phyloP scores from a whole-genome alignment of 768 basidiomycete species.

The Pleurotus djamor region DNA sequence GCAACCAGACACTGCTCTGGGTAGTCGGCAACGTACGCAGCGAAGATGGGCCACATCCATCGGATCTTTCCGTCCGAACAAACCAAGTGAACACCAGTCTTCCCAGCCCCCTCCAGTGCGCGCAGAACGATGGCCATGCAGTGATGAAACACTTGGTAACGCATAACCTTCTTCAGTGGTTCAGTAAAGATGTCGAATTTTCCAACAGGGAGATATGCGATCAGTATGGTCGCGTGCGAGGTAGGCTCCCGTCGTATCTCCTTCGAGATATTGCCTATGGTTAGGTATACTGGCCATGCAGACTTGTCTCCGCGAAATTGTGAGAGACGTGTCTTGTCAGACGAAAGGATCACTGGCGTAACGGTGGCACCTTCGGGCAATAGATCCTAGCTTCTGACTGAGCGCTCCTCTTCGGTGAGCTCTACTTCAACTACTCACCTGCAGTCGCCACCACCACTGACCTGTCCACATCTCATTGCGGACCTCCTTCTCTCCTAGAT shows the following conservation, averaged over 20 bases:
- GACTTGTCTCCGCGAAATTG: slow-evolving; percentile 22
- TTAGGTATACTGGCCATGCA: slow-evolving; percentile 46
- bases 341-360: slow-evolving; percentile 7
- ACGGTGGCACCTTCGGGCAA: slow-evolving; percentile 12
- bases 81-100: slow-evolving; percentile 17
- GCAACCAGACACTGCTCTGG: slow-evolving; percentile 38
- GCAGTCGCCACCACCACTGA: slow-evolving; percentile 18
- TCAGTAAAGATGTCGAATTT: slow-evolving; percentile 26
- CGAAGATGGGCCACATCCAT: slow-evolving; percentile 9
- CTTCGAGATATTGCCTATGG: slow-evolving; percentile 45
- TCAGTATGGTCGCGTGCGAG: slow-evolving; percentile 25
- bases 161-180: slow-evolving; percentile 11
- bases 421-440: slow-evolving; percentile 16
- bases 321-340: slow-evolving; percentile 14
- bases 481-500: slow-evolving; percentile 5
- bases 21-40: slow-evolving; percentile 22
- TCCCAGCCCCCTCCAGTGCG: slow-evolving; percentile 22
- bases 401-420: not conserved
- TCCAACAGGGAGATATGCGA: slow-evolving; percentile 38
- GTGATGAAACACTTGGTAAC: slow-evolving; percentile 30
- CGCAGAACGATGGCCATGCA: slow-evolving; percentile 27
- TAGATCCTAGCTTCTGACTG: not conserved
- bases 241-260: slow-evolving; percentile 33
- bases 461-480: slow-evolving; percentile 15
- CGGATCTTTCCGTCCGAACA: slow-evolving; percentile 32